phyloP scores from a whole-genome alignment of 108 stramenopile species.

The Aurantiochytrium sp. region DNA sequence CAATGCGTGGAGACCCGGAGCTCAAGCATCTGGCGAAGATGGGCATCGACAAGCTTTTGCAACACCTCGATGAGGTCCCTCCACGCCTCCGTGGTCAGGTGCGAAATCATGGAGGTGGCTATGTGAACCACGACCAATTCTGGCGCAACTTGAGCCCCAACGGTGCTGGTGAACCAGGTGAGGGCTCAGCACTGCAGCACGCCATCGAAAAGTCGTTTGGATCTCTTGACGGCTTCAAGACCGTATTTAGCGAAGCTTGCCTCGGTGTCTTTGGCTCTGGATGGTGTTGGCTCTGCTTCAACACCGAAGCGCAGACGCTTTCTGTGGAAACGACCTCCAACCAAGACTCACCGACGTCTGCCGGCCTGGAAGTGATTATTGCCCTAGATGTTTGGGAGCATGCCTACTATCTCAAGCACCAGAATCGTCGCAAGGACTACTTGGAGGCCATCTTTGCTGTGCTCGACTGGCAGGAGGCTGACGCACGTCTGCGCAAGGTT shows the following conservation, averaged over 20 bases:
- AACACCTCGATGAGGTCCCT: slow-evolving; percentile 40
- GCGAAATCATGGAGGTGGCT: slow-evolving; percentile 39
- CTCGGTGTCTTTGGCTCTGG: slow-evolving; percentile 40
- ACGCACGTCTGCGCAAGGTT: not conserved
- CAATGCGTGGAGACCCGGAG: slow-evolving; percentile 36
- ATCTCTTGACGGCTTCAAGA: slow-evolving; percentile 33
- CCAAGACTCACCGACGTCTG: slow-evolving; percentile 45
- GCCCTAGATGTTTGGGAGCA: slow-evolving; percentile 56
- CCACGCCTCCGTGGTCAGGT: slow-evolving; percentile 14
- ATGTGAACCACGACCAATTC: slow-evolving; percentile 49
- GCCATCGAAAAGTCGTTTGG: slow-evolving; percentile 31
- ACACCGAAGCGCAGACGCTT: not conserved
- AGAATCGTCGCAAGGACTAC: slow-evolving; percentile 44
- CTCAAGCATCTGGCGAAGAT: slow-evolving; percentile 43
- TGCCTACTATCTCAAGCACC: slow-evolving; percentile 55
- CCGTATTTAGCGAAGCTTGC: slow-evolving; percentile 25
- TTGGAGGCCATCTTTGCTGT: slow-evolving; percentile 33
- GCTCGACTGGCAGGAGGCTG: slow-evolving; percentile 39
- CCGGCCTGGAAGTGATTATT: slow-evolving; percentile 29
- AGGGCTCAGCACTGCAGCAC: not conserved
- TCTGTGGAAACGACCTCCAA: slow-evolving; percentile 31
- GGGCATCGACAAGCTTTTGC: slow-evolving; percentile 43
- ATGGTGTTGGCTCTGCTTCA: slow-evolving; percentile 40
- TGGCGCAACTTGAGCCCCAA: slow-evolving; percentile 39
- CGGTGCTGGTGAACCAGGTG: slow-evolving; percentile 25